These are phyloP conservation scores for Gossypium schwendimanii DNA, from an alignment of 441 rosid species.

Conservation along the genomic window DNA sequence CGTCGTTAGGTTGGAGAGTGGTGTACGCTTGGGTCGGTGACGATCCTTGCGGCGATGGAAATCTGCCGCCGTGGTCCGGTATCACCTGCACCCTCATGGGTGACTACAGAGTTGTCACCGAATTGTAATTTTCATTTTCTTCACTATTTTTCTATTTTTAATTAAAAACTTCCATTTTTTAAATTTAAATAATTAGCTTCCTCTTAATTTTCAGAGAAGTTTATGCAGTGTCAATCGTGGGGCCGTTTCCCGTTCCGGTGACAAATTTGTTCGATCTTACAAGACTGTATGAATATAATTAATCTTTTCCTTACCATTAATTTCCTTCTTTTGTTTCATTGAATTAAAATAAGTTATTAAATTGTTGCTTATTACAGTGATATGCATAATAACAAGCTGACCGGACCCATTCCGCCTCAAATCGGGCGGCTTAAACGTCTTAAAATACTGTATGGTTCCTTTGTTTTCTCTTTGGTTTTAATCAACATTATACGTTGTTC, in stretches of 20 bases:
- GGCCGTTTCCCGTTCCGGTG: conserved; percentile 69
- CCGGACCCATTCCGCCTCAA: conserved; percentile 82
- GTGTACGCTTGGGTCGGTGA: conserved; percentile 85
- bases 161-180: neutral
- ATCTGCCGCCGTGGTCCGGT: conserved; percentile 75
- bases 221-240: conserved; percentile 69
- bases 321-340: neutral
- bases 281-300: conserved; percentile 48
- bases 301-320: neutral
- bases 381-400: conserved; percentile 81
- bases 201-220: conserved; percentile 50
- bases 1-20: conserved; percentile 72
- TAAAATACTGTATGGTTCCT: conserved; percentile 51
- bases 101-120: conserved; percentile 61
- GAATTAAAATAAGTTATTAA: neutral
- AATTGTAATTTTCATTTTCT: conserved; percentile 35
- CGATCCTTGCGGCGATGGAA: conserved; percentile 71
- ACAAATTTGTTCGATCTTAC: conserved; percentile 72
- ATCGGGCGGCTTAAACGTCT: conserved; percentile 77
- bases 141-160: neutral
- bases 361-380: conserved; percentile 40
- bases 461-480: neutral
- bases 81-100: conserved; percentile 65
- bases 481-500: neutral
- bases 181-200: neutral